A percentile compares a stretch with the other conserved stretches of the same genome.
Evolutionary conservation across 2,329 filamentous ascomycete genomes (phyloP).

Genomic region (Monosporascus cannonballus): DNA sequence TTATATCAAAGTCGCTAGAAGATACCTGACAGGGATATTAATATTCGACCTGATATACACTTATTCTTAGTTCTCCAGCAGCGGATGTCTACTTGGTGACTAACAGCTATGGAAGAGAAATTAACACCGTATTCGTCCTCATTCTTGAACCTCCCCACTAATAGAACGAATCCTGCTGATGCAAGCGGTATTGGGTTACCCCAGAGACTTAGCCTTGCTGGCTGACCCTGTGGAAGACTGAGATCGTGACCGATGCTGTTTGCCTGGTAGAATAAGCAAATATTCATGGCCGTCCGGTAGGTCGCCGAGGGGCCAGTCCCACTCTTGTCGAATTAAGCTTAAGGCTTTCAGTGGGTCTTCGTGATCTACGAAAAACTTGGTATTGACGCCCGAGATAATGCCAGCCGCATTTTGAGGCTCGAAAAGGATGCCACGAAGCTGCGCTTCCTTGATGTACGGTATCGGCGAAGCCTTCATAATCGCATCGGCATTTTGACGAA

Average conservation of each 20-base stretch:
- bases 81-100: no score
- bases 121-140: no score
- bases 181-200: no score
- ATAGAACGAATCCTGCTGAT: no score
- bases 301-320: conserved; percentile 14
- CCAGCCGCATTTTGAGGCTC: conserved; percentile 19
- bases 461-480: conserved; percentile 30
- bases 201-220: no score
- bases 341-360: conserved; percentile 23
- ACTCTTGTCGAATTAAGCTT: conserved; percentile 1
- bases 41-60: no score
- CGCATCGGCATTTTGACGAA: conserved; percentile 17
- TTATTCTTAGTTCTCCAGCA: no score
- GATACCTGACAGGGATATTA: no score
- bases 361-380: conserved; percentile 32
- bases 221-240: not conserved
- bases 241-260: conserved; percentile 3
- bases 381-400: conserved; percentile 27
- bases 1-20: no score
- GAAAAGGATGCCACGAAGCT: conserved; percentile 30
- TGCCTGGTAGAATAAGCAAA: conserved; percentile 6
- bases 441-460: conserved; percentile 30
- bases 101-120: conserved; percentile 11
- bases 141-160: no score
- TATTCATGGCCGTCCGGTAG: conserved; percentile 15